Evolutionary conservation across 2,329 filamentous ascomycete genomes (phyloP), one percentile per base, ranked within the genome.

Genomic region (Colletotrichum sublineola): DNA sequence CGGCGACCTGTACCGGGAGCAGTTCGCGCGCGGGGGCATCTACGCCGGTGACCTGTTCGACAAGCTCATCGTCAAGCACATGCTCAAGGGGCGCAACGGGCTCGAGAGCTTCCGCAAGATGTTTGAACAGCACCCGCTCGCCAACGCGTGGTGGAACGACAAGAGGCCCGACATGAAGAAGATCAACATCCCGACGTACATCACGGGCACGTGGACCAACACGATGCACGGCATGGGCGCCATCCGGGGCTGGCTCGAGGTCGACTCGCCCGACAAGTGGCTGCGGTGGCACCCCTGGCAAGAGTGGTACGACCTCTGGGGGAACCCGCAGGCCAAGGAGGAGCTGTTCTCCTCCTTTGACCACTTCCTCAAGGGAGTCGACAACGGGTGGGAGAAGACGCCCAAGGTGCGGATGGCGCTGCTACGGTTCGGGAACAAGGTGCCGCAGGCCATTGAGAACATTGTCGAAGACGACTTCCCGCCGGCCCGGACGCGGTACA

Each of bases 311-410:
- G 56, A 66, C 53, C 48, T 63, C 15, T 52, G 69, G 66, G 55
- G 69, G 2, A 52, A 73, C 20, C 9, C 40, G 42, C 33, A 63
- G 42, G 63, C 71, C 18, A 74, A 63, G 33, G 76, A 80, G 1
- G 84, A 86, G 63, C 78, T 87, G 0, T 71, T 77, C 8, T 67
- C 73, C 0, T 88, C 85, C 77, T 87, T 87, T 66, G 85, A 87
- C 64, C 76, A 75, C 2, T 88, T 83, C 68, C 77, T 87, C 20
- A 84, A 83, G 42, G 82, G 78, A 0, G 77, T 78, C 0, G 70
- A 83, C 0, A 88, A 87, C 67, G 82, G 76, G 7, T 87, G 84
- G 84, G 82, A 84, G 48, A 78, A 80, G 48, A 87, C 84, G 0
- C 82, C 85, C 0, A 77, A 75, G 36, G 82, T 87, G 1, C 80